Conservation (phyloP, 2,329 filamentous ascomycete genomes). For the Neospermospora avenae region DNA sequence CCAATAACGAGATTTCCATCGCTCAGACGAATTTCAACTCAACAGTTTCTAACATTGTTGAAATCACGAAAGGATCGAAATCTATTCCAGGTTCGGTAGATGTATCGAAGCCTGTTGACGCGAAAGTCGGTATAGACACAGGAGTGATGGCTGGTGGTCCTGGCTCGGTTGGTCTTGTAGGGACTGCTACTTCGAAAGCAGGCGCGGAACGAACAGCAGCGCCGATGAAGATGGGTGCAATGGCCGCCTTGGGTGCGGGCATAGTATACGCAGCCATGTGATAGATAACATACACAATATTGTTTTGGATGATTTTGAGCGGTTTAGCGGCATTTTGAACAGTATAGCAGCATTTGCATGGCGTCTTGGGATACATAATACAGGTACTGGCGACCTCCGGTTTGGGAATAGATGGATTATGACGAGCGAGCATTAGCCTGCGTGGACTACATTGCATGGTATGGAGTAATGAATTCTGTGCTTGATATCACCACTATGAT, state of each 20-base stretch:
- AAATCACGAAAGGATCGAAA: slow-evolving; percentile 50
- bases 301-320: background rate
- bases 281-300: slow-evolving; percentile 1
- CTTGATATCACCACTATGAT: background rate
- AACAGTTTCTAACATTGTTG: slow-evolving; percentile 47
- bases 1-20: slow-evolving; percentile 67
- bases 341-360: background rate
- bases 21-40: slow-evolving; percentile 64
- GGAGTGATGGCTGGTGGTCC: slow-evolving; percentile 17
- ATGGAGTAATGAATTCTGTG: background rate
- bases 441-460: background rate
- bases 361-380: background rate
- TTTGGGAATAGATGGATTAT: background rate
- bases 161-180: slow-evolving; percentile 1
- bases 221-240: slow-evolving; percentile 10
- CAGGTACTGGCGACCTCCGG: slow-evolving; percentile 13
- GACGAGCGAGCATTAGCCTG: slow-evolving; percentile 2
- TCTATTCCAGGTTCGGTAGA: slow-evolving; percentile 53
- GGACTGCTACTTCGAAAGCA: slow-evolving; percentile 19
- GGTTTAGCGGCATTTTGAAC: slow-evolving; percentile 14
- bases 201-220: slow-evolving; percentile 6
- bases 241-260: slow-evolving; percentile 18
- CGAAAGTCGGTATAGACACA: slow-evolving; percentile 36
- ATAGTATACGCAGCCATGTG: slow-evolving; percentile 29
- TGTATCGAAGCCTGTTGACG: slow-evolving; percentile 48